Conservation (phyloP, 106 monocot species). For the Chionographis japonica region DNA sequence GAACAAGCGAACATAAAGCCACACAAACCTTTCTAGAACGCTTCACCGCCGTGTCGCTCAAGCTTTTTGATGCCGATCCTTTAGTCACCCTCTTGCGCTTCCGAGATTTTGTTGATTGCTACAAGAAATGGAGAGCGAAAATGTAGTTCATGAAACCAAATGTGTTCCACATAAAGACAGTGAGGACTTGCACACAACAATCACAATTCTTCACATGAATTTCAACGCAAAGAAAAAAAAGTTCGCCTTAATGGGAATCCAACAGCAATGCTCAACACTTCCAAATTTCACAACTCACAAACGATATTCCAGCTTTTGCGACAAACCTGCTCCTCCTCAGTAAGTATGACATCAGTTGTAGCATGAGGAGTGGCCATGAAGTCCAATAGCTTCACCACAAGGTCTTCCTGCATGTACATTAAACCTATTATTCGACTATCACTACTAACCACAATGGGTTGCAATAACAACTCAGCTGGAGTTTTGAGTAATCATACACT, state of each 20-base stretch:
- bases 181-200: too few relatives aligned
- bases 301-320: not conserved
- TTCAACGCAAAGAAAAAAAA: too few relatives aligned
- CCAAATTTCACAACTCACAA: too few relatives aligned
- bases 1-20: not conserved
- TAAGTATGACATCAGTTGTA: slow-evolving; percentile 40
- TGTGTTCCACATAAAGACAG: too few relatives aligned
- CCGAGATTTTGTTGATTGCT: slow-evolving; percentile 42
- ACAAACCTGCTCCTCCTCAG: slow-evolving; percentile 60
- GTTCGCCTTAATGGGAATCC: too few relatives aligned
- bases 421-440: not conserved
- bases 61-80: slow-evolving; percentile 44
- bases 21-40: slow-evolving; percentile 46
- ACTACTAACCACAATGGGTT: not conserved
- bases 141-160: too few relatives aligned
- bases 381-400: slow-evolving; percentile 66
- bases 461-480: not conserved
- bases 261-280: too few relatives aligned
- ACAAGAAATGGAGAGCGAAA: slow-evolving; percentile 8
- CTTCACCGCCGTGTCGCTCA: slow-evolving; percentile 12
- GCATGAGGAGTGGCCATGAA: slow-evolving; percentile 77
- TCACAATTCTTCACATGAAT: too few relatives aligned
- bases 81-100: slow-evolving; percentile 56
- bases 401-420: slow-evolving; percentile 53
- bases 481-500: not conserved